Evolutionary conservation across 2,329 filamentous ascomycete species (phyloP), one percentile per base, ranked within the genome.

Genomic region (Sclerotinia trifoliorum): DNA sequence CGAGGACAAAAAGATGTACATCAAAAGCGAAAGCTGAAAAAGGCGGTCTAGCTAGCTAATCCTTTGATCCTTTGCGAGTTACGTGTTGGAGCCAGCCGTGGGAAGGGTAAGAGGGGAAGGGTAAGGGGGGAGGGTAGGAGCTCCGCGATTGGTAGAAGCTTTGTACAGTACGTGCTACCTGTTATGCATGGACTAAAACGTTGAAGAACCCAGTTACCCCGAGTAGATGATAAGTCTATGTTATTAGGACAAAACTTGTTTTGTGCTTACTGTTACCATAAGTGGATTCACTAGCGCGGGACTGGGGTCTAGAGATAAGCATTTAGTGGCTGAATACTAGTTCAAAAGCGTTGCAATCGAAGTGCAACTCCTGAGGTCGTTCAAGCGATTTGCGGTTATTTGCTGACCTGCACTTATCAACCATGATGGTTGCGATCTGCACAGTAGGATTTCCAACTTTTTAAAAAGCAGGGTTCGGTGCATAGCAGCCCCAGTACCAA

Each of bases 251-350:
- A 56, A n/a, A 39, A 56, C 54, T 56, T 56, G 21, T 32, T 56
- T 56, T 10, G n/a, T 56, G 54, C 29, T 32, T 39, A 32, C 21
- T 56, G 10, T 21, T 56, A 56, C 54, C 4, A 35, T 39, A 39
- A 35, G 54, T 32, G 29, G 29, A 39, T n/a, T 21, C 11, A n/a
- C 21, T 35, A 39, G 29, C 29, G 54, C n/a, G 21, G 29, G 32
- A 39, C 54, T 11, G 35, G 54, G 54, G 54, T 56, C 21, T 8
- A n/a, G 21, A 56, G 54, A 56, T 56, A 56, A 56, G 54, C 54
- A 35, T 32, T 35, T 56, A 32, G 32, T 35, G 52, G 52, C 29
- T 32, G 52, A 55, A 39, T 32, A 19, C 54, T 56, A 39, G 35
- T 19, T 56, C 21, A n/a, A 56, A 56, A 21, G 54, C 19, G 21